Evolutionary conservation across 2,329 filamentous ascomycete species (phyloP), one percentile per base, ranked within the genome.

Genomic region (Bertia moriformis): DNA sequence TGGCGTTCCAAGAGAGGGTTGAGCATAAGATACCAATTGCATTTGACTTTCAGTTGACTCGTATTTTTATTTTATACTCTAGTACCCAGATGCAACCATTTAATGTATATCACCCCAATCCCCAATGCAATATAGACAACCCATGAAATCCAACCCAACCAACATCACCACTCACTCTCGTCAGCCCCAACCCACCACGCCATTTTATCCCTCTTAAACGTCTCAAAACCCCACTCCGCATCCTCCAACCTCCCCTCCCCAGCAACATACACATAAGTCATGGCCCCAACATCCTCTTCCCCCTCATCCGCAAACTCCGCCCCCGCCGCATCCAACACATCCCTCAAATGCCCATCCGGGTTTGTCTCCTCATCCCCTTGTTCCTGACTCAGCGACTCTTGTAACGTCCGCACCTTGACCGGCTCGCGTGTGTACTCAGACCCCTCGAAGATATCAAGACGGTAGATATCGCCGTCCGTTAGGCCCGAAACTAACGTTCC

Each of bases 371-470:
- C 53, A 36, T 52, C 51, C 19, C 46, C 45, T 37, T 42, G 46
- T 12, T 41, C 32, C 32, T 14, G 12, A 17, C 32, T 17, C 10
- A 12, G 7, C 15, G 10, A 10, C 15, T 10, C 32, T n/a, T 46
- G 50, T 38, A 69, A 39, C 1, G 65, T 47, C 14, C 56, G 51
- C 14, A 71, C 68, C 12, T 47, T 52, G 0, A 78, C 71, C 10
- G 49, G 51, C 10, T 52, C 45, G 15, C 71, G 56, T 38, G 51
- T 50, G 46, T 81, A 81, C 51, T 76, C 66, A 12, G 41, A 40
- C 0, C 75, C 76, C 50, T 81, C 76, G 50, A 78, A 81, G 15
- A 66, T 57, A 47, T 80, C 75, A 3, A 81, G 55, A 0, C 73
- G 64, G 53, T 65, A 62, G 18, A 79, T 57, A 43, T 80, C 73